Conservation (phyloP, 257 asterid genomes). For the Salvia hispanica region DNA sequence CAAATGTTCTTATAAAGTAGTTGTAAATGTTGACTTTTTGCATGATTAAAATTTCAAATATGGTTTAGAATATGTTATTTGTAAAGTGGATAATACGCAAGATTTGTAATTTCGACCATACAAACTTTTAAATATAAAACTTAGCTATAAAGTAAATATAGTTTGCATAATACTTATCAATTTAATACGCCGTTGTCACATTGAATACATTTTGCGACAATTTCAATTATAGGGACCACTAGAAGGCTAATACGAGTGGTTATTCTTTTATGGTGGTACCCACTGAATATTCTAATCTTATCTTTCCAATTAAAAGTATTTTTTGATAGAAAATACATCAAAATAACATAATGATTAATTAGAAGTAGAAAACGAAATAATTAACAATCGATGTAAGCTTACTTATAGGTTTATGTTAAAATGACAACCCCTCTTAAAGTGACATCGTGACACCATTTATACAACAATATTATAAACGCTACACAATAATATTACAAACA, state of each 20-base stretch:
- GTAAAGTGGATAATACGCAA: no score
- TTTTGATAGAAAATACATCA: neutral
- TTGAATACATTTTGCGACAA: neutral
- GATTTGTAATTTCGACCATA: no score
- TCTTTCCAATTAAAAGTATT: neutral
- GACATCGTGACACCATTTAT: no score
- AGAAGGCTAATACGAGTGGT: neutral
- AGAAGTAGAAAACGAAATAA: neutral
- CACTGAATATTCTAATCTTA: constrained; percentile 17
- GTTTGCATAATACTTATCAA: neutral
- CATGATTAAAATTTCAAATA: no score
- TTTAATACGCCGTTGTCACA: neutral
- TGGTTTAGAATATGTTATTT: no score
- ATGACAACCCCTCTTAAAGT: no score
- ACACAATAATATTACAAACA: no score
- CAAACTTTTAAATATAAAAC: no score
- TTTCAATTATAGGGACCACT: neutral
- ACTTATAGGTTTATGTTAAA: no score
- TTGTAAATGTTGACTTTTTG: neutral
- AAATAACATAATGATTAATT: neutral
- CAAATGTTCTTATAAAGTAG: neutral
- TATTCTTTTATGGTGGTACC: constrained; percentile 11
- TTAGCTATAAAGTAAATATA: no score
- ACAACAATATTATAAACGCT: no score
- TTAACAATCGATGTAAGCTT: no score